Evolutionary conservation across 768 basidiomycete genomes (phyloP).

Genomic region (Punctularia strigosozonata): DNA sequence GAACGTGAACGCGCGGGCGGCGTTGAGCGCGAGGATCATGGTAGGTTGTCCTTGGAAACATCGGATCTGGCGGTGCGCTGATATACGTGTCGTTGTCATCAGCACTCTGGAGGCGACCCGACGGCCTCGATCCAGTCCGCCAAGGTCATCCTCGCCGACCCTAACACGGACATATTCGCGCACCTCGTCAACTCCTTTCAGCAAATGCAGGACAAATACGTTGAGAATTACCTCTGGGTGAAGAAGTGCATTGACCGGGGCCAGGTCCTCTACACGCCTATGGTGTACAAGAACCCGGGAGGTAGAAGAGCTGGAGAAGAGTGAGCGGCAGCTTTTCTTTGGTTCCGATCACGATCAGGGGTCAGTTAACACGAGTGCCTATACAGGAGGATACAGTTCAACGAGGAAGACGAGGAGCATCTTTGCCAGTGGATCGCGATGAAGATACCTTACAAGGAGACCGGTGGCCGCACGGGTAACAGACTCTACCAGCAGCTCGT

Average conservation of each 20-base stretch:
- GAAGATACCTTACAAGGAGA: constrained; percentile 77
- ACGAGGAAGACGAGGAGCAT: constrained; percentile 62
- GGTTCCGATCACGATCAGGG: background rate
- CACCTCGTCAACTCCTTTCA: constrained; percentile 66
- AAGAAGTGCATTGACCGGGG: constrained; percentile 72
- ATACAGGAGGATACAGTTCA: constrained; percentile 64
- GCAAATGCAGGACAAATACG: constrained; percentile 56
- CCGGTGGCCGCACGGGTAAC: constrained; percentile 73
- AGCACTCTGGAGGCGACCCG: constrained; percentile 80
- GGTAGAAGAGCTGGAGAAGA: constrained; percentile 75
- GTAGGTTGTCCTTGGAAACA: constrained; percentile 22
- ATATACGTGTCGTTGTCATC: constrained; percentile 1
- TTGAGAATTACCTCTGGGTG: constrained; percentile 77
- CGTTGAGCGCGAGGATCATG: constrained; percentile 60
- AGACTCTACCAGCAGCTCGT: constrained; percentile 73
- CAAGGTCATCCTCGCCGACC: constrained; percentile 69
- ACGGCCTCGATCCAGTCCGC: constrained; percentile 59
- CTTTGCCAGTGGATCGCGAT: constrained; percentile 71
- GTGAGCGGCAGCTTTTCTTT: constrained; percentile 30
- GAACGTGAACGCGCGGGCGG: constrained; percentile 59
- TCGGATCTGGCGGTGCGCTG: background rate
- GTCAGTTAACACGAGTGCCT: background rate
- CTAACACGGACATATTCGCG: constrained; percentile 64
- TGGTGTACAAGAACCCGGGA: constrained; percentile 77
- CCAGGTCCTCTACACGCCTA: constrained; percentile 52